phyloP scores from a whole-genome alignment of 495 filamentous ascomycete genomes.

The Rostrohypoxylon terebratum region DNA sequence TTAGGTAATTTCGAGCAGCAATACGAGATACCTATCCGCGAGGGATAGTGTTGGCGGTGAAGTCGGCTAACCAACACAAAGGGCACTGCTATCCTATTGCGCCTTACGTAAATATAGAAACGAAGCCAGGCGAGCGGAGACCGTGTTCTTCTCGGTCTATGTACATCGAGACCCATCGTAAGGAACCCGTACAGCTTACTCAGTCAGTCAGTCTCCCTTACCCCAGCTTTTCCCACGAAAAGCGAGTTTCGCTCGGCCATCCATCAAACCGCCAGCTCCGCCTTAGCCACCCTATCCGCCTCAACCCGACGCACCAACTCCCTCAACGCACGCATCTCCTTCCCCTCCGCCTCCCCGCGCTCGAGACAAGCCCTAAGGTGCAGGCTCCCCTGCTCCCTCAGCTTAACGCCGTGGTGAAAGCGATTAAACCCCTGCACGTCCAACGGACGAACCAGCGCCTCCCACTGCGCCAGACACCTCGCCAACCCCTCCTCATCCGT shows the following conservation, averaged over 20 bases:
- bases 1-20: not conserved
- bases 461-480: constrained; percentile 12
- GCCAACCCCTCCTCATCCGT: constrained; percentile 16
- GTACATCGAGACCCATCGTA: not conserved
- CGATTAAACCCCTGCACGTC: constrained; percentile 30
- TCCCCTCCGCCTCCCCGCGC: constrained; percentile 25
- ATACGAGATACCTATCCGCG: not conserved
- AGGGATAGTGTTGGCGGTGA: not conserved
- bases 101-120: not conserved
- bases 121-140: not conserved
- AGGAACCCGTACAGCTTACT: not conserved
- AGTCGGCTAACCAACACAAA: not conserved
- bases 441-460: constrained; percentile 17
- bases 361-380: constrained; percentile 20
- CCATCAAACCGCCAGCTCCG: not conserved
- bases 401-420: constrained; percentile 24
- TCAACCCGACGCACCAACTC: constrained; percentile 21
- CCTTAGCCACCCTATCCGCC: not conserved
- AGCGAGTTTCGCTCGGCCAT: not conserved
- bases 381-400: constrained; percentile 13
- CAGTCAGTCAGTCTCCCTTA: not conserved
- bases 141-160: not conserved
- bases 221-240: not conserved
- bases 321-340: constrained; percentile 28
- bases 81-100: not conserved